These are phyloP conservation scores for Ceratocystis cacaofunesta DNA, from an alignment of 2,329 filamentous ascomycete species.

Conservation along the genomic window DNA sequence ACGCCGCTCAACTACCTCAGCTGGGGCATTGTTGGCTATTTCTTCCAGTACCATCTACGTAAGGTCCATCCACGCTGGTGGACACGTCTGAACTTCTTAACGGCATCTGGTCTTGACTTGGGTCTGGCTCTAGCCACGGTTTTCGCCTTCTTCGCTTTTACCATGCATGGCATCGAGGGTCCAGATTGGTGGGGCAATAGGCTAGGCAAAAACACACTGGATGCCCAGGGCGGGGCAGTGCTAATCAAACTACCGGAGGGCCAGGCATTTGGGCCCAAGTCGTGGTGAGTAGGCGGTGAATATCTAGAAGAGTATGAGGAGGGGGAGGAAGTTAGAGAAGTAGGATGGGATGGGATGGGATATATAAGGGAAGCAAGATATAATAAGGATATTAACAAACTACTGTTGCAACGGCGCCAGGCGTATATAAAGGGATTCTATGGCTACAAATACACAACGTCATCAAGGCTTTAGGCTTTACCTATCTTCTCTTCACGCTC, in stretches of 20 bases:
- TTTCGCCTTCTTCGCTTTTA: slow-evolving; percentile 55
- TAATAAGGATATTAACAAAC: slow-evolving; percentile 9
- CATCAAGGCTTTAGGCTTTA: slow-evolving; percentile 12
- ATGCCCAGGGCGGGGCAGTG: slow-evolving; percentile 44
- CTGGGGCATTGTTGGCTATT: slow-evolving; percentile 56
- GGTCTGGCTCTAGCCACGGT: slow-evolving; percentile 53
- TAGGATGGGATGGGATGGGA: neutral
- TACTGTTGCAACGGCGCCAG: slow-evolving; percentile 11
- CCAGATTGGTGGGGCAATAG: slow-evolving; percentile 58
- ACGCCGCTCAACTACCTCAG: slow-evolving; percentile 59
- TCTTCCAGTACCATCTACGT: slow-evolving; percentile 56
- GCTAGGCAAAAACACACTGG: slow-evolving; percentile 45
- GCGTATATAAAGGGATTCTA: slow-evolving; percentile 17
- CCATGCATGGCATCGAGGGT: slow-evolving; percentile 44
- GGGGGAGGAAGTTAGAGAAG: neutral
- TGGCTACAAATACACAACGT: slow-evolving; percentile 15
- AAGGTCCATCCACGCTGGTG: slow-evolving; percentile 53
- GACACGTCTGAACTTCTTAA: slow-evolving; percentile 58
- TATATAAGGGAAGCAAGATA: neutral
- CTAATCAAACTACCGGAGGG: slow-evolving; percentile 37
- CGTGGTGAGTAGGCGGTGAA: slow-evolving; percentile 29
- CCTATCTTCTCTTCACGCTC: neutral
- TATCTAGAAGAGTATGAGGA: neutral
- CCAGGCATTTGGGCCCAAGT: slow-evolving; percentile 44
- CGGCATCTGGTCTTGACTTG: slow-evolving; percentile 53